Conservation (phyloP, 495 filamentous ascomycete species). For the Zalerion maritima region DNA sequence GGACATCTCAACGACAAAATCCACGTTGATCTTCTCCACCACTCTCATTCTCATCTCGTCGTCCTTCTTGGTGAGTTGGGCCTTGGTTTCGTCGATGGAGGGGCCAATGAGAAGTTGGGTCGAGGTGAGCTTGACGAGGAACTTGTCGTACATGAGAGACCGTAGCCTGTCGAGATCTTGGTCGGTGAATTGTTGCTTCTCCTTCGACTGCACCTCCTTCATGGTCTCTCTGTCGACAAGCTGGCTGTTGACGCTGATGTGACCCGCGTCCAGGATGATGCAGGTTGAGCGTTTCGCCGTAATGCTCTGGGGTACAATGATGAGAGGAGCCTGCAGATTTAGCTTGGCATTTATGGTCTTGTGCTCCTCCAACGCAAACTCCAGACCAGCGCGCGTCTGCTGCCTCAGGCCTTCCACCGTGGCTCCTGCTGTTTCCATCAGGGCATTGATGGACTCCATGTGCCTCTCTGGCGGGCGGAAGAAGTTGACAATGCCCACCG, state of each 20-base stretch:
- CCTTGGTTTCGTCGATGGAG: slow-evolving; percentile 77
- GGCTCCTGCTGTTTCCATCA: slow-evolving; percentile 87
- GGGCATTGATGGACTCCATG: slow-evolving; percentile 92
- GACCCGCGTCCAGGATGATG: slow-evolving; percentile 89
- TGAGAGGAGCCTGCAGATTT: slow-evolving; percentile 87
- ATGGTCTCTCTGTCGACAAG: slow-evolving; percentile 81
- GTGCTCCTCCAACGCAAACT: slow-evolving; percentile 92
- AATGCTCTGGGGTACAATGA: slow-evolving; percentile 90
- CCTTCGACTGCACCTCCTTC: slow-evolving; percentile 77
- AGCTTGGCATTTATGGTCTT: slow-evolving; percentile 95
- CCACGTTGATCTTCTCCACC: slow-evolving; percentile 91
- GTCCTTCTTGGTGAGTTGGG: slow-evolving; percentile 60
- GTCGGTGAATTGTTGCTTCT: slow-evolving; percentile 73
- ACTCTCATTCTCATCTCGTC: slow-evolving; percentile 67
- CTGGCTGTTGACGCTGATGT: slow-evolving; percentile 85
- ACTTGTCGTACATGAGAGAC: slow-evolving; percentile 89
- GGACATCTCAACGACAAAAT: slow-evolving; percentile 81
- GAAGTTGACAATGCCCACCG: slow-evolving; percentile 80
- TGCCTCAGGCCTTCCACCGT: slow-evolving; percentile 88
- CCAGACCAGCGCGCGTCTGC: slow-evolving; percentile 86
- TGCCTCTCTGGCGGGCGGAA: slow-evolving; percentile 92
- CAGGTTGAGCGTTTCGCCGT: slow-evolving; percentile 66
- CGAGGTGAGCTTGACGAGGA: slow-evolving; percentile 76
- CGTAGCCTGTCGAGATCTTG: slow-evolving; percentile 79
- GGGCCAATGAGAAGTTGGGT: slow-evolving; percentile 92